Percentiles rank a stretch among this genome's conserved stretches.
Evolutionary conservation across 352 stramenopile genomes (phyloP).

Genomic region (Globisporangium apiculatum): DNA sequence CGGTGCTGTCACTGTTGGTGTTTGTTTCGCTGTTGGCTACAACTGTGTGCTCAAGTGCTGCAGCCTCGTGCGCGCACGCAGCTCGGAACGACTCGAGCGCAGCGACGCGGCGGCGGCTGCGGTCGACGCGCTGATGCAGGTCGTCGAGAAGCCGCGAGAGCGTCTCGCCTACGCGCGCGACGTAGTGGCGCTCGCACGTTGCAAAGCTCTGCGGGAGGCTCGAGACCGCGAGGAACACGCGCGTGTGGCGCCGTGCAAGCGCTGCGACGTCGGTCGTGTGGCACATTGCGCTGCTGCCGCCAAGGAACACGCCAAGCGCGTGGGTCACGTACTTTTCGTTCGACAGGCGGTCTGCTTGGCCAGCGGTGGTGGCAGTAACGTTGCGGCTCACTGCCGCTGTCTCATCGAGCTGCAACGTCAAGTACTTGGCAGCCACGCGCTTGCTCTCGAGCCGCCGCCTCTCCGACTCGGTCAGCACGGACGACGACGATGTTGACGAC

Average conservation of each 20-base stretch:
- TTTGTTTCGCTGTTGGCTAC: neutral
- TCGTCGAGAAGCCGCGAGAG: slow-evolving; percentile 26
- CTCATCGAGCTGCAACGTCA: slow-evolving; percentile 11
- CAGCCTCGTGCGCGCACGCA: slow-evolving; percentile 21
- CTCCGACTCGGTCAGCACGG: slow-evolving; percentile 12
- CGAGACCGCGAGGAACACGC: slow-evolving; percentile 34
- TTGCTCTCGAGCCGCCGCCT: slow-evolving; percentile 19
- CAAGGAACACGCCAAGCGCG: slow-evolving; percentile 30
- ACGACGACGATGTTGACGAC: neutral
- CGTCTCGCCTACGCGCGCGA: slow-evolving; percentile 29
- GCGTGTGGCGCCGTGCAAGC: slow-evolving; percentile 17
- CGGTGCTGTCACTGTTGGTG: neutral
- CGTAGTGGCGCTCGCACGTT: slow-evolving; percentile 40
- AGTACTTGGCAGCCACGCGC: slow-evolving; percentile 24
- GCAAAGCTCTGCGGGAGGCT: slow-evolving; percentile 31
- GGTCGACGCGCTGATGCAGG: slow-evolving; percentile 30
- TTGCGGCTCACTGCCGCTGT: neutral
- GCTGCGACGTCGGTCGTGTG: slow-evolving; percentile 24
- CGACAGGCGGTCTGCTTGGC: slow-evolving; percentile 11
- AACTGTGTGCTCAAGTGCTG: neutral
- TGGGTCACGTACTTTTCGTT: slow-evolving; percentile 44
- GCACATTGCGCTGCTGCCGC: slow-evolving; percentile 18
- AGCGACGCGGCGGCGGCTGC: slow-evolving; percentile 26
- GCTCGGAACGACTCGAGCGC: slow-evolving; percentile 21
- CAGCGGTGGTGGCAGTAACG: neutral